These are phyloP conservation scores for Hibiscus mutabilis DNA, from an alignment of 345 rosid genomes.

Conservation along the genomic window DNA sequence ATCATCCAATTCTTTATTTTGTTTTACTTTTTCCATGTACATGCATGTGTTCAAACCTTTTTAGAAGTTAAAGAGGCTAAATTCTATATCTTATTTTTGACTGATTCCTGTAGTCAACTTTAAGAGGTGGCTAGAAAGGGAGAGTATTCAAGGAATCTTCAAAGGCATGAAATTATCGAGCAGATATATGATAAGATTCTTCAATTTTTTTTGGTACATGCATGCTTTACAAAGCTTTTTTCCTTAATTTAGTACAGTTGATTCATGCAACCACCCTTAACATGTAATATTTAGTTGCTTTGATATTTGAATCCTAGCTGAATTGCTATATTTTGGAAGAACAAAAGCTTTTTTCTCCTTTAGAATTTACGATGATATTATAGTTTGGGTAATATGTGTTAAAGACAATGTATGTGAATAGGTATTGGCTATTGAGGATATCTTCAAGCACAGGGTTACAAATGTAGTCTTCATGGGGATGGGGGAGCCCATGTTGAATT, in stretches of 20 bases:
- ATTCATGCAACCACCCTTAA: background rate
- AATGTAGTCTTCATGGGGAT: slow-evolving; percentile 98
- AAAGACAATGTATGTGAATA: slow-evolving; percentile 19
- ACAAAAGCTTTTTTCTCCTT: background rate
- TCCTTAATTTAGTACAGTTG: background rate
- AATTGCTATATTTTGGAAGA: background rate
- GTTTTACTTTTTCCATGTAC: background rate
- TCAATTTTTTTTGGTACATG: too few species aligned
- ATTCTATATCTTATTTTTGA: background rate
- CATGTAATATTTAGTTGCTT: background rate
- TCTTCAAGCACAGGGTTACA: slow-evolving; percentile 83
- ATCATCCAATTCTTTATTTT: background rate
- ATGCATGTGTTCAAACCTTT: background rate
- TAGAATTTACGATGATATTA: background rate
- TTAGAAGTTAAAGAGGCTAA: background rate
- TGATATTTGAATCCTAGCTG: background rate
- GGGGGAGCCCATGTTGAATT: slow-evolving; percentile 98
- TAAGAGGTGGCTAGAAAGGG: slow-evolving; percentile 58
- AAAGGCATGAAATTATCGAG: slow-evolving; percentile 71
- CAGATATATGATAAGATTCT: slow-evolving; percentile 40
- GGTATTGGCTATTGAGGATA: slow-evolving; percentile 89
- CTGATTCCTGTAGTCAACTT: background rate
- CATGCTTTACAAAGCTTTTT: background rate
- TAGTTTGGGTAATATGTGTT: slow-evolving; percentile 3
- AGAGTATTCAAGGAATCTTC: slow-evolving; percentile 89